A percentile compares a stretch with the other conserved stretches of the same genome.
phyloP scores from a whole-genome alignment of 805 yeast genomes.

The Saturnispora dispora region DNA sequence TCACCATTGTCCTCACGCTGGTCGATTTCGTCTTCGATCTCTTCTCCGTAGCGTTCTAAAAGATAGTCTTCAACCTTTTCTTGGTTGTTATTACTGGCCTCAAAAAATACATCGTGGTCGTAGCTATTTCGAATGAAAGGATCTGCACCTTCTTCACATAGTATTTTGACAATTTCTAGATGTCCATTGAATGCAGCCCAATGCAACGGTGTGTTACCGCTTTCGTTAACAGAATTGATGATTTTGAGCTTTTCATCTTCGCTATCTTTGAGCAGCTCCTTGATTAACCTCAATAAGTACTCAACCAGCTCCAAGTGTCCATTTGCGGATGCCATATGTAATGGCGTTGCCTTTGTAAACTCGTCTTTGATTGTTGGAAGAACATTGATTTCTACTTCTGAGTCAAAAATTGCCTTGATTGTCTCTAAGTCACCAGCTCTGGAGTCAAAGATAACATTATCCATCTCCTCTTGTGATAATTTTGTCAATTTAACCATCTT shows the following conservation, averaged over 20 bases:
- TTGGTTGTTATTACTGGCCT: conserved; percentile 74
- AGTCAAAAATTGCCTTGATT: conserved; percentile 56
- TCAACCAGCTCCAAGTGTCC: conserved; percentile 69
- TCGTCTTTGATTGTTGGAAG: conserved; percentile 49
- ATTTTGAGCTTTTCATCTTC: conserved; percentile 34
- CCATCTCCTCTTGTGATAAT: conserved; percentile 68
- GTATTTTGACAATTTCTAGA: conserved; percentile 52
- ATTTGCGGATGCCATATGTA: conserved; percentile 95
- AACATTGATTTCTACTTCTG: conserved; percentile 37
- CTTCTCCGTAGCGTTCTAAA: conserved; percentile 55
- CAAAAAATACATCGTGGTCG: conserved; percentile 78
- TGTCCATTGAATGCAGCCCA: conserved; percentile 95
- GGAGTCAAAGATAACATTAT: conserved; percentile 72
- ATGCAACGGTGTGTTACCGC: conserved; percentile 91
- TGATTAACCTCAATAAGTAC: conserved; percentile 46
- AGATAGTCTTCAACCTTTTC: conserved; percentile 73
- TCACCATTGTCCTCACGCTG: conserved; percentile 31
- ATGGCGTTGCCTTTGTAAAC: conserved; percentile 57
- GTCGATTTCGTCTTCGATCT: conserved; percentile 46
- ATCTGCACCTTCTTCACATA: conserved; percentile 76
- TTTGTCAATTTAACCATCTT: conserved; percentile 21
- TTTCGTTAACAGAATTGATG: conserved; percentile 51
- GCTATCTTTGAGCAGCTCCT: conserved; percentile 9
- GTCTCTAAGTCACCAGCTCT: conserved; percentile 82
- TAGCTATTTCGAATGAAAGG: conserved; percentile 67